Conservation (phyloP, 345 rosid genomes). For the Citrus mangshanensis region DNA sequence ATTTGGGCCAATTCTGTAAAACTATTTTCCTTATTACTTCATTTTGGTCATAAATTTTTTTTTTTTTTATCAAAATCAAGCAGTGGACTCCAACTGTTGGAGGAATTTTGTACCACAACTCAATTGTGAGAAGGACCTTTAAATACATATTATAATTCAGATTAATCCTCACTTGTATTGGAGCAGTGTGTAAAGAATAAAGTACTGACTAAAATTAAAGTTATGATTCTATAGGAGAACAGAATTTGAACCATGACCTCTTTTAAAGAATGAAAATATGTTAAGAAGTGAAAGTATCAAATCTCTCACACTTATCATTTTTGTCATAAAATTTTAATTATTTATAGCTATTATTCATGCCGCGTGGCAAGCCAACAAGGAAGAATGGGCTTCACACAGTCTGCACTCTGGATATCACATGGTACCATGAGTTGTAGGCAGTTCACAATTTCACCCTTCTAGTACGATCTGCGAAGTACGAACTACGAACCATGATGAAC, state of each 20-base stretch:
- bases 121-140: rapidly evolving
- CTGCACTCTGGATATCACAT: background rate
- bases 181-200: rapidly evolving
- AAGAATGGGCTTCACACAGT: background rate
- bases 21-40: no score
- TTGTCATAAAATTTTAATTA: no score
- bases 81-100: no score
- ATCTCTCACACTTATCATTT: rapidly evolving
- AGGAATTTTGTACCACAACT: rapidly evolving
- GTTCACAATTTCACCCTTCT: background rate
- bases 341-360: background rate
- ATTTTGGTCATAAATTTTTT: no score
- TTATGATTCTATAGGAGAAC: rapidly evolving
- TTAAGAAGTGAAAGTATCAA: no score
- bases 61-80: no score
- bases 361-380: background rate
- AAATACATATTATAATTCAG: no score
- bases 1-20: background rate
- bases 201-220: rapidly evolving
- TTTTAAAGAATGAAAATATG: no score
- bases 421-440: background rate
- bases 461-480: background rate
- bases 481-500: no score
- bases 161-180: rapidly evolving
- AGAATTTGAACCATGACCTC: rapidly evolving